Evolutionary conservation across 1,284 basidiomycete species (phyloP), one percentile per base, ranked within the genome.

Genomic region (Pholiota adiposa): DNA sequence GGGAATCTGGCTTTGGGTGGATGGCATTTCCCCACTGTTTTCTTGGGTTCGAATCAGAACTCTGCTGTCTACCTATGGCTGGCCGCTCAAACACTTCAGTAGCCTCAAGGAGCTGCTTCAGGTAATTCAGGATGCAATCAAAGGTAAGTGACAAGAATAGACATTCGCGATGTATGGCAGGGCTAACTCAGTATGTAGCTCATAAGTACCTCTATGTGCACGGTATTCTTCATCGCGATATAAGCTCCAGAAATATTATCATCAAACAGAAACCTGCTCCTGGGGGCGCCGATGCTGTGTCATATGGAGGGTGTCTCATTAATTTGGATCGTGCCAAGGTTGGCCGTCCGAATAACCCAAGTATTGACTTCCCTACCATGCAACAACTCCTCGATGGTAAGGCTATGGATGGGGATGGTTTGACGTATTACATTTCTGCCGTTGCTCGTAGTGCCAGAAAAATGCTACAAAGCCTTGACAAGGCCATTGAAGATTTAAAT

Each of bases 181-280:
- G n/a, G n/a, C n/a, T n/a, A n/a, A n/a, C n/a, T n/a, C n/a, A n/a
- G n/a, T 4, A 41, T 41, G 16, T 31, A 55, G 54, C 41, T 21
- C 54, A 55, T 21, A 44, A 59, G 27, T 18, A 58, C 36, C 57
- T 61, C 11, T 61, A 56, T 27, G 2, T 0, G 9, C 27, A 52
- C 21, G 61, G 61, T 0, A 41, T 59, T 19, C 36, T 62, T 3
- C 61, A 62, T 43, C 57, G 57, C 11, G 61, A 62, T 34, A 33
- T 62, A 1, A 62, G 61, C 18, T 23, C 56, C 11, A 54, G 61
- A 18, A 62, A 62, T 21, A 46, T 55, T n/a, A 29, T 55, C 23
- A 55, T 55, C 14, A 19, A 33, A 34, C 46, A 36, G 41, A 38
- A 44, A 8, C 33, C 53, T 33, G 27, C 4, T 12, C 21, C 36